Evolutionary conservation across 345 rosid genomes (phyloP).

Genomic region (Dovyalis caffra): DNA sequence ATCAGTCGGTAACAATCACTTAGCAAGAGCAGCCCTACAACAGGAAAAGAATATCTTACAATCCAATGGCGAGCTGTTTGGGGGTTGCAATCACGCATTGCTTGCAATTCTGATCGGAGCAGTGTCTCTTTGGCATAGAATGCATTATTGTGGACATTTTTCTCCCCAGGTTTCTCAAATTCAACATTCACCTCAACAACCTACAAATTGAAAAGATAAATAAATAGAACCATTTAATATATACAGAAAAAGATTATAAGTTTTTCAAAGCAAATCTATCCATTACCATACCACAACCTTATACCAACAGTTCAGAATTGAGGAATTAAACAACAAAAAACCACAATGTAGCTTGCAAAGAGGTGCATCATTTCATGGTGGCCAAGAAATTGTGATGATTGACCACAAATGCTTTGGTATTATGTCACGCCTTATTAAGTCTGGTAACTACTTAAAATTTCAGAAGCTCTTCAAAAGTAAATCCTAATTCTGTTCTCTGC

Average conservation of each 20-base stretch:
- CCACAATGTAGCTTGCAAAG: background rate
- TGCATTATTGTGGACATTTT: constrained; percentile 83
- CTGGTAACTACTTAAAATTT: background rate
- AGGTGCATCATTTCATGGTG: background rate
- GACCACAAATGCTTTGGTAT: background rate
- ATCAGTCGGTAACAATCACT: background rate
- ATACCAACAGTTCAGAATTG: background rate
- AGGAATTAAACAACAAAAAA: background rate
- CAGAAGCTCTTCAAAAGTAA: background rate
- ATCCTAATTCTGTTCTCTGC: background rate
- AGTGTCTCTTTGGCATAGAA: constrained; percentile 81
- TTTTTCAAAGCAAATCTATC: background rate
- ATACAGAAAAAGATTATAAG: background rate
- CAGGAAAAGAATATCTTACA: constrained; percentile 44
- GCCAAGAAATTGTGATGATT: background rate
- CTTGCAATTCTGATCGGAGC: constrained; percentile 69
- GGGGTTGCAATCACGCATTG: constrained; percentile 82
- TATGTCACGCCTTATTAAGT: too few species aligned
- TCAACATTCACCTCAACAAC: constrained; percentile 79
- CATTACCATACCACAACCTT: background rate
- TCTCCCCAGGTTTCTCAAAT: constrained; percentile 76
- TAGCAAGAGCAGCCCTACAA: background rate
- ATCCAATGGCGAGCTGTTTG: constrained; percentile 87
- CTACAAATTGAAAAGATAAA: constrained; percentile 30
- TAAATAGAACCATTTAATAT: background rate